These are phyloP conservation scores for Strobilomyces dryophilus DNA, from an alignment of 768 basidiomycete species.

Conservation along the genomic window DNA sequence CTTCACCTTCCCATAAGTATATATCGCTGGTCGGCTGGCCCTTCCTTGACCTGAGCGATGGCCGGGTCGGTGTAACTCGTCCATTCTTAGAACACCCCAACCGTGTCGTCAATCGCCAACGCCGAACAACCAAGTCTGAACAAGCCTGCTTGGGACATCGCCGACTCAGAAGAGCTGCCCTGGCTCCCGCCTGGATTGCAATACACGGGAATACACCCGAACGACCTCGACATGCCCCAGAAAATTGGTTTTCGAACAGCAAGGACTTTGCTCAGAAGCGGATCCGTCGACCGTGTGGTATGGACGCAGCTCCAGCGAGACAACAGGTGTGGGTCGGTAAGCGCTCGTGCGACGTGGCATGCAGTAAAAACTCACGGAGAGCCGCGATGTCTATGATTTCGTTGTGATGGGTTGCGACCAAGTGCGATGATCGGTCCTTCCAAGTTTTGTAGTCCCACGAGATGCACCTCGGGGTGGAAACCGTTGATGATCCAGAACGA, in stretches of 20 bases:
- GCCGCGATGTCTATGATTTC: conserved; percentile 60
- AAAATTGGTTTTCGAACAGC: conserved; percentile 56
- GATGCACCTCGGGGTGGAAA: conserved; percentile 59
- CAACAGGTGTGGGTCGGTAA: too few species aligned
- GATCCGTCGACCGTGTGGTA: conserved; percentile 45
- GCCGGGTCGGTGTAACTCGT: not conserved
- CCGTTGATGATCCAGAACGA: conserved; percentile 57
- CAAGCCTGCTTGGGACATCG: too few species aligned
- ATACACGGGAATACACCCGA: conserved; percentile 71
- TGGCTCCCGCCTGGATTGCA: conserved; percentile 46
- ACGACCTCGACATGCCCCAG: conserved; percentile 51
- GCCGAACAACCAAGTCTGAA: too few species aligned
- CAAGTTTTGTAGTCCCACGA: conserved; percentile 57
- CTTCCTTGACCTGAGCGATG: not conserved
- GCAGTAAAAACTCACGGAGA: conserved; percentile 31
- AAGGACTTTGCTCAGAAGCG: conserved; percentile 57
- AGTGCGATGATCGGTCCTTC: conserved; percentile 52
- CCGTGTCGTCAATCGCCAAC: not conserved
- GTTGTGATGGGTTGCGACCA: conserved; percentile 62
- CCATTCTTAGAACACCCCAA: not conserved
- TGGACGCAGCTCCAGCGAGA: too few species aligned
- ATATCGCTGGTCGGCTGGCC: too few species aligned
- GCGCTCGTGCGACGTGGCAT: not conserved
- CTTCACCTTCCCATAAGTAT: too few species aligned
- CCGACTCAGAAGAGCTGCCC: conserved; percentile 30